Evolutionary conservation across 306 rosid genomes (phyloP), one percentile per base, ranked within the genome.

Genomic region (Trichosanthes truncata): DNA sequence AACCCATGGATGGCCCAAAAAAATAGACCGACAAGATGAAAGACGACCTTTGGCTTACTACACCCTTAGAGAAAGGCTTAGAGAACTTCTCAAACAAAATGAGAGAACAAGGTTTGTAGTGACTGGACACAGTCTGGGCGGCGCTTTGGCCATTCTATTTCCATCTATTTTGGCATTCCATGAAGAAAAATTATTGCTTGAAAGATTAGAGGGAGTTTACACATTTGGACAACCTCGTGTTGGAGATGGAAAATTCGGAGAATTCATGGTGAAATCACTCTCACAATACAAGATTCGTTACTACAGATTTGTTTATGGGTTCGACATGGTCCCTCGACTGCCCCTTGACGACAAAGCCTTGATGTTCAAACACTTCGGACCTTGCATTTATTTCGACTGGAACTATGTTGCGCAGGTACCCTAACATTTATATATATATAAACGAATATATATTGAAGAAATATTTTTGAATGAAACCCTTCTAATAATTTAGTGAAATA

Each of bases 191-290:
- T 78, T 79, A 86, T 26, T 92, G 84, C 38, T 94, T 83, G 87
- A 92, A 7, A 88, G 84, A 82, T 80, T 93, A 77, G 93, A 91
- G 74, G 91, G 94, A 60, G 90, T 93, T 60, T 91, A 91, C 77
- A 93, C 96, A 4, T 93, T 89, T 84, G 96, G 97, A 61, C 97
- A 91, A 78, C 97, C 97, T 60, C 89, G 96, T 29, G 96, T 91
- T 3, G 96, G 96, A 43, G 93, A 90, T 25, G 1, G 53, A 7
- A 17, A 77, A 41, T 89, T 92, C 75, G 96, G 96, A 17, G 86
- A 87, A 5, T 92, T 82, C 78, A 86, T 91, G 93, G 81, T 77
- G 72, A 82, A 82, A 9, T 87, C 87, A 82, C 17, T 94, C 57
- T 53, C 36, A 4, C 43, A 74, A 53, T 85, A 86, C 74, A 81